A percentile compares a stretch with the other conserved stretches of the same genome.
These are phyloP conservation scores for Skeletonema marinoi DNA, from an alignment of 108 stramenopile species.

Conservation along the genomic window DNA sequence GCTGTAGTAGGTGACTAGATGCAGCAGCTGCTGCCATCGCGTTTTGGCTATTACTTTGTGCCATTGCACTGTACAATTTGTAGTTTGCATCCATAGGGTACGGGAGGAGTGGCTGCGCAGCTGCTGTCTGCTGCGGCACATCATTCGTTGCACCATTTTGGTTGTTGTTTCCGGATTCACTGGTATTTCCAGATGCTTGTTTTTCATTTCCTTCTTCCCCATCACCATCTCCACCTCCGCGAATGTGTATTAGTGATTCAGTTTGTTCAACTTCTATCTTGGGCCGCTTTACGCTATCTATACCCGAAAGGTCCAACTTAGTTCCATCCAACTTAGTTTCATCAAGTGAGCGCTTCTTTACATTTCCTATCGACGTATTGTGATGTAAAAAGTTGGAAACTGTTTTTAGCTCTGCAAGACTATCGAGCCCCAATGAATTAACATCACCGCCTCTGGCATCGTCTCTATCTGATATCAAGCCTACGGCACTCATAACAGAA, in stretches of 20 bases:
- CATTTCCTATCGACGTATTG: neutral
- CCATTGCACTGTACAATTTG: constrained; percentile 11
- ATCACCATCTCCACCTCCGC: constrained; percentile 28
- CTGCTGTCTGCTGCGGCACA: constrained; percentile 3
- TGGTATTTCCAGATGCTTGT: neutral
- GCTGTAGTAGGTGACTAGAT: constrained; percentile 18
- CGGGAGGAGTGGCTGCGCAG: constrained; percentile 1
- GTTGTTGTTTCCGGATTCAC: neutral
- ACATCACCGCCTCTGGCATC: constrained; percentile 1
- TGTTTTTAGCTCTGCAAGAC: constrained; percentile 8
- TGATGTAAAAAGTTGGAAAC: constrained; percentile 21
- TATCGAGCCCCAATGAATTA: constrained; percentile 16
- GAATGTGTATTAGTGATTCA: constrained; percentile 18
- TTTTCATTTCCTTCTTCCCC: constrained; percentile 12
- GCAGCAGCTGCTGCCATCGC: constrained; percentile 47
- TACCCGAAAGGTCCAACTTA: neutral
- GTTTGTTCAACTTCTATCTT: constrained; percentile 8
- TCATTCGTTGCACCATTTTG: neutral
- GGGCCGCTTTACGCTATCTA: neutral
- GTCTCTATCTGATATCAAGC: constrained; percentile 47
- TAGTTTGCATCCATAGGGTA: constrained; percentile 28
- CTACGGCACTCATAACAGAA: constrained; percentile 68
- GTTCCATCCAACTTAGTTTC: neutral
- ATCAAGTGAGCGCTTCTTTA: constrained; percentile 10
- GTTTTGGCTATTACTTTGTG: constrained; percentile 15